Conservation (phyloP, 2,329 filamentous ascomycete species). For the Aspergillus novoparasiticus region DNA sequence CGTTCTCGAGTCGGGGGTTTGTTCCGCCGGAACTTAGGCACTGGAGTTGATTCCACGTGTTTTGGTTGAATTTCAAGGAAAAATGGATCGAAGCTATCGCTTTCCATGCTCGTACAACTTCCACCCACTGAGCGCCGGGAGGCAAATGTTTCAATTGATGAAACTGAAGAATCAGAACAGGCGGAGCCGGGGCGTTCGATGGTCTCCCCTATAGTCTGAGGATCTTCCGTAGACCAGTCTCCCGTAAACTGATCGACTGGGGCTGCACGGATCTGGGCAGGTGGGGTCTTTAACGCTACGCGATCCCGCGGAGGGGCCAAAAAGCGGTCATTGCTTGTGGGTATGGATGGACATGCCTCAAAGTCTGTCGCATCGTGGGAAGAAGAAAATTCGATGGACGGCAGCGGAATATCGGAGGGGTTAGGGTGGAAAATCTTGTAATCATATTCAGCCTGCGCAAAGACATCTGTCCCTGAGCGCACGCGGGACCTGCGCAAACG, state of each 20-base stretch:
- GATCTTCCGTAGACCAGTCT: constrained; percentile 36
- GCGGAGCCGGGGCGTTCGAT: constrained; percentile 60
- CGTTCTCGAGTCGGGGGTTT: constrained; percentile 30
- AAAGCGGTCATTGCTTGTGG: constrained; percentile 36
- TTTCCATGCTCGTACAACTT: constrained; percentile 64
- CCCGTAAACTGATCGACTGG: constrained; percentile 33
- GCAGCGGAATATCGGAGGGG: constrained; percentile 43
- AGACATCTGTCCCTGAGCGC: constrained; percentile 40
- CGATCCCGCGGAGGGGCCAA: constrained; percentile 43
- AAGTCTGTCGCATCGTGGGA: constrained; percentile 30
- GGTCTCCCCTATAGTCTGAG: constrained; percentile 40
- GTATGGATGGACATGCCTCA: constrained; percentile 25
- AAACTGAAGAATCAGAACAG: constrained; percentile 64
- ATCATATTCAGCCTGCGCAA: constrained; percentile 36
- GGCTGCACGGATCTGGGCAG: constrained; percentile 46
- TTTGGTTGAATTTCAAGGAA: constrained; percentile 43
- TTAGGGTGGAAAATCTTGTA: constrained; percentile 36
- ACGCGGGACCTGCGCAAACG: constrained; percentile 45
- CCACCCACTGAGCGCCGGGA: constrained; percentile 61
- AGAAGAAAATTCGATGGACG: constrained; percentile 46
- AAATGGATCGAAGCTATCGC: constrained; percentile 61
- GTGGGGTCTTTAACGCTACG: constrained; percentile 46
- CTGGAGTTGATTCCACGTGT: constrained; percentile 41
- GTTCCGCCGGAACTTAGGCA: constrained; percentile 31
- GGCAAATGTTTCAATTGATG: constrained; percentile 59